Evolutionary conservation across 768 basidiomycete genomes (phyloP).

Genomic region (Agrocybe chaxingu): DNA sequence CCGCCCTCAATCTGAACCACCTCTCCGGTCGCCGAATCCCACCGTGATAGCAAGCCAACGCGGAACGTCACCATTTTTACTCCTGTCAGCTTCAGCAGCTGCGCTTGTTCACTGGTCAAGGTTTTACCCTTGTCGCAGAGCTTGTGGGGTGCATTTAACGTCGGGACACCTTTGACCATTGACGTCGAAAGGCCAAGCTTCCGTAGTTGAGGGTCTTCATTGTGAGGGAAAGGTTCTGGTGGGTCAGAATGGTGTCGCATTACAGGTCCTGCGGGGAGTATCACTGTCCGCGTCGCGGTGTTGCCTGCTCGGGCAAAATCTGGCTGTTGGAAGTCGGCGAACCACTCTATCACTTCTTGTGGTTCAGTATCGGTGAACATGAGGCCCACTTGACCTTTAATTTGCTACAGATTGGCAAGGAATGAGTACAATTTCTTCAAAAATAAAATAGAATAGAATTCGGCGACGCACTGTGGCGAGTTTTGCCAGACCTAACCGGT

Average conservation of each 20-base stretch:
- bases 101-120: slow-evolving; percentile 84
- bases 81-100: slow-evolving; percentile 88
- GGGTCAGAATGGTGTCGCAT: slow-evolving; percentile 78
- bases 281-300: slow-evolving; percentile 67
- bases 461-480: slow-evolving; percentile 62
- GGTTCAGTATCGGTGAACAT: slow-evolving; percentile 89
- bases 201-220: slow-evolving; percentile 94
- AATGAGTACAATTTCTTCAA: neutral
- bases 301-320: slow-evolving; percentile 94
- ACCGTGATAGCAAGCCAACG: slow-evolving; percentile 66
- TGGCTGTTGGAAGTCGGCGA: slow-evolving; percentile 81
- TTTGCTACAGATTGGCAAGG: slow-evolving; percentile 49
- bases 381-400: slow-evolving; percentile 93
- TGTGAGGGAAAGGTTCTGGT: slow-evolving; percentile 90
- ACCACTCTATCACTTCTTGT: slow-evolving; percentile 94
- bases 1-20: slow-evolving; percentile 56
- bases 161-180: slow-evolving; percentile 86
- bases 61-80: slow-evolving; percentile 85
- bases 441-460: slow-evolving; percentile 2
- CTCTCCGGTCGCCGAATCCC: slow-evolving; percentile 67
- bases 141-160: slow-evolving; percentile 72
- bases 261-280: slow-evolving; percentile 81
- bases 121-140: slow-evolving; percentile 81
- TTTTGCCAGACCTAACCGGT: slow-evolving; percentile 71
- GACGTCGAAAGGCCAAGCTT: slow-evolving; percentile 85